Conservation (phyloP, 805 yeast species). For the Blastobotrys attinorum region DNA sequence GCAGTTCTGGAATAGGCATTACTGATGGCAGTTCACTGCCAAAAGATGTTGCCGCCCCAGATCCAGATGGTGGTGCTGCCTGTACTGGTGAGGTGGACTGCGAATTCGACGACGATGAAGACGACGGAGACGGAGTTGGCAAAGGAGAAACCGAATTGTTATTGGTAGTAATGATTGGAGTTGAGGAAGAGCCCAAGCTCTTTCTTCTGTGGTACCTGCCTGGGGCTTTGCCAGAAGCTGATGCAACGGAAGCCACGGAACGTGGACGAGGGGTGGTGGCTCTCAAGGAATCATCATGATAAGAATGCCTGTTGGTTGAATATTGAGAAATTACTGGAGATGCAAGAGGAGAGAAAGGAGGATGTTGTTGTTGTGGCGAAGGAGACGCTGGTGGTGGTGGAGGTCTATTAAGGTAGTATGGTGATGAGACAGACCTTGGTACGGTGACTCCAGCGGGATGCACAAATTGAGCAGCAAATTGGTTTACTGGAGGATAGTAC, state of each 20-base stretch:
- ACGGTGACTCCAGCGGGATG: not conserved
- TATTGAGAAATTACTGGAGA: not conserved
- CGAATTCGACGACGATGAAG: conserved; percentile 3
- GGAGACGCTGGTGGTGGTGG: not conserved
- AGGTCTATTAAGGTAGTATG: not conserved
- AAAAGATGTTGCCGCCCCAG: too few species aligned
- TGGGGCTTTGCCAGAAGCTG: conserved; percentile 12
- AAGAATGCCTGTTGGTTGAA: not conserved
- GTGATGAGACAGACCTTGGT: not conserved
- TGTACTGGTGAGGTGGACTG: not conserved
- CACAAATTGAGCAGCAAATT: not conserved
- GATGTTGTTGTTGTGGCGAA: not conserved
- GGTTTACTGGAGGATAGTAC: not conserved
- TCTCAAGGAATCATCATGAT: not conserved
- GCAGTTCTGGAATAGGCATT: too few species aligned
- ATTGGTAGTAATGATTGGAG: conserved; percentile 6
- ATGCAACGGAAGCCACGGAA: not conserved
- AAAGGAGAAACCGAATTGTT: conserved; percentile 1
- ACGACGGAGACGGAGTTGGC: conserved; percentile 5
- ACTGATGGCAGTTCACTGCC: too few species aligned
- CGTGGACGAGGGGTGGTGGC: not conserved
- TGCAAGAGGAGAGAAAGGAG: not conserved
- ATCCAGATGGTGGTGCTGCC: not conserved
- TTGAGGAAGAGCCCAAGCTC: conserved; percentile 4
- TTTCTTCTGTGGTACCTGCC: conserved; percentile 19